Evolutionary conservation across 352 stramenopile species (phyloP), one percentile per base, ranked within the genome.

Genomic region (Pythium plurisporium): DNA sequence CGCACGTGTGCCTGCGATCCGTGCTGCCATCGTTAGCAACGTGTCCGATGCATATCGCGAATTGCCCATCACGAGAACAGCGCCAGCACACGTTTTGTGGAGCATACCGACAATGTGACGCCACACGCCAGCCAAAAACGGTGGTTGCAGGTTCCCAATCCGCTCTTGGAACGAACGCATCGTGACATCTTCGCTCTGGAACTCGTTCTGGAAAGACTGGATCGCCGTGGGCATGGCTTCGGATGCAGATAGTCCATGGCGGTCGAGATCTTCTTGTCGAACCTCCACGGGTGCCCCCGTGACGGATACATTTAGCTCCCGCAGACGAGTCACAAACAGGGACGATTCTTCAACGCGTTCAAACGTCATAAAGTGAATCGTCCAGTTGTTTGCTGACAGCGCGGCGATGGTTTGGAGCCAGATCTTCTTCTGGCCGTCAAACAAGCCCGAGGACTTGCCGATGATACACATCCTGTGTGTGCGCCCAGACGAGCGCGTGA

Each of bases 401-500:
- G 64, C 71, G 14, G 71, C 57, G 23, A 87, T 82, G 22, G 81
- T 48, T 41, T 86, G 77, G 43, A 84, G 23, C 71, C 71, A 87
- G 61, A 87, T 87, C 26, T 75, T 73, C 52, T 70, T 83, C 49
- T 87, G 77, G 3, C 77, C 75, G 36, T 87, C 73, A 55, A 82
- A 81, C 2, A 55, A 23, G 7, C 41, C 53, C 2, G 55, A 59
- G 9, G 64, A 67, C 14, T 58, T 65, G 4, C 55, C 49, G n/a
- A 81, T 44, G 41, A 73, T 80, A 27, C 73, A 87, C 0, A 87
- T 52, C 4, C 64, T 30, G n/a, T 31, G 49, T n/a, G n/a, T n/a
- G 25, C 36, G 36, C n/a, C 23, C 31, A 9, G 38, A 11, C 38
- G 38, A 26, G 38, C 7, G n/a, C 4, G 31, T 25, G 12, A 17